Conservation (phyloP, 2,329 filamentous ascomycete genomes). For the Colletotrichum australisinense region DNA sequence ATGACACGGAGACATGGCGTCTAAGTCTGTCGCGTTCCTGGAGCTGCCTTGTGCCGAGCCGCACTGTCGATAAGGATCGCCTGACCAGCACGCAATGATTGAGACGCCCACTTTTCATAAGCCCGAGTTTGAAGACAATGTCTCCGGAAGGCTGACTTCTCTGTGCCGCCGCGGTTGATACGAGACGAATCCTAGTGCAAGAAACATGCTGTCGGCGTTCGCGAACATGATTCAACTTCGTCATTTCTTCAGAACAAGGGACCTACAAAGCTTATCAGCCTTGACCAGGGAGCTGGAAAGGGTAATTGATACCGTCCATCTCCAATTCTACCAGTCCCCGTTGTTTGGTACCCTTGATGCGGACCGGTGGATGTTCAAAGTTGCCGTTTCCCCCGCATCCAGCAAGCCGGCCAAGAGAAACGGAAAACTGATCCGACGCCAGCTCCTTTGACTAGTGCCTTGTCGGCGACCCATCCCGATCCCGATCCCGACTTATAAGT, state of each 20-base stretch:
- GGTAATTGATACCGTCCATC: not conserved
- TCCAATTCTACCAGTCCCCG: not conserved
- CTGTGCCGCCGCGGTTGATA: not conserved
- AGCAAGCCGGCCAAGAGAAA: not conserved
- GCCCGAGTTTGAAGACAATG: not conserved
- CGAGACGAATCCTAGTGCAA: not conserved
- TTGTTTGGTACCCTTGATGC: conserved; percentile 7
- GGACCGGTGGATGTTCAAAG: conserved; percentile 5
- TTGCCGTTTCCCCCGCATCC: conserved; percentile 10
- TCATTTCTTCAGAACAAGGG: not conserved
- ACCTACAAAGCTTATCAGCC: conserved; percentile 16
- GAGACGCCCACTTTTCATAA: not conserved
- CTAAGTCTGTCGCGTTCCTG: not conserved
- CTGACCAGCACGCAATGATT: conserved; percentile 3
- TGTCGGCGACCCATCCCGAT: not conserved
- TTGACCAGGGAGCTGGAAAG: not conserved
- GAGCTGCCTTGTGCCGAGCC: not conserved
- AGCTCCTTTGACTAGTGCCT: not conserved
- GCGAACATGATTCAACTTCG: not conserved
- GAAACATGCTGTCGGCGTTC: conserved; percentile 7
- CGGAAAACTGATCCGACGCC: conserved; percentile 17
- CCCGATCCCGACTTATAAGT: conserved; percentile 25
- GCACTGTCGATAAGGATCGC: conserved; percentile 6
- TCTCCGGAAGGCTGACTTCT: not conserved
- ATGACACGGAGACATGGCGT: not conserved